Evolutionary conservation across 2,329 filamentous ascomycete genomes (phyloP).

Genomic region (Hypoxylon sp.): DNA sequence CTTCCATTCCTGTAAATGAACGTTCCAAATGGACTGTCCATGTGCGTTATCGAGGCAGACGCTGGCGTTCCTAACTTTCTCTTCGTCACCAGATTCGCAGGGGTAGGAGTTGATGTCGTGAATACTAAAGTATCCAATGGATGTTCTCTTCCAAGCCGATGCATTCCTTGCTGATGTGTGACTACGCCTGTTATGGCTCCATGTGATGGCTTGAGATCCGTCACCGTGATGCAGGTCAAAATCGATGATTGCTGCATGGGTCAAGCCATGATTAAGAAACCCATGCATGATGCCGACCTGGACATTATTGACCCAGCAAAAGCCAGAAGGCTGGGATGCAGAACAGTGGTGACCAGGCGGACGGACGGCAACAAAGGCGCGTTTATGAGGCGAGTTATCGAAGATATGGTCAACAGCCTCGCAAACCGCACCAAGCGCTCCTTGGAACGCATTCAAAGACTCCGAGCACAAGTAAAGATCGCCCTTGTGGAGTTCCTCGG

Average conservation of each 20-base stretch:
- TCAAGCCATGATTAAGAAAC: conserved; percentile 85
- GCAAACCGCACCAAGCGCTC: conserved; percentile 91
- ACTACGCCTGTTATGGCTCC: conserved; percentile 86
- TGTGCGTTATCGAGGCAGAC: conserved; percentile 95
- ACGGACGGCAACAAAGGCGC: conserved; percentile 92
- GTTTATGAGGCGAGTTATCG: conserved; percentile 70
- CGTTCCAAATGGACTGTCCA: conserved; percentile 95
- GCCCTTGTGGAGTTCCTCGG: conserved; percentile 81
- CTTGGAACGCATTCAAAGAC: conserved; percentile 89
- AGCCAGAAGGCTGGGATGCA: conserved; percentile 88
- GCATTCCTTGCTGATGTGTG: conserved; percentile 75
- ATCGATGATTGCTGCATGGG: conserved; percentile 93
- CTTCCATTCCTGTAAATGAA: conserved; percentile 92
- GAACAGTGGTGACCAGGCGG: conserved; percentile 98
- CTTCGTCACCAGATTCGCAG: conserved; percentile 92
- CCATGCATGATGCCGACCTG: conserved; percentile 96
- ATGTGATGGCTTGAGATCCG: conserved; percentile 94
- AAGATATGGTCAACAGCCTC: conserved; percentile 94
- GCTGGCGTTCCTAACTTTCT: conserved; percentile 94
- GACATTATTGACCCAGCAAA: conserved; percentile 99
- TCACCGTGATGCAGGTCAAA: conserved; percentile 94
- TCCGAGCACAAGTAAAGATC: conserved; percentile 93
- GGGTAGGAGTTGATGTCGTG: conserved; percentile 99
- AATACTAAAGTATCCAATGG: conserved; percentile 95
- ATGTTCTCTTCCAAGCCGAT: conserved; percentile 82